Evolutionary conservation across 306 rosid species (phyloP).

Genomic region (Senna tora): DNA sequence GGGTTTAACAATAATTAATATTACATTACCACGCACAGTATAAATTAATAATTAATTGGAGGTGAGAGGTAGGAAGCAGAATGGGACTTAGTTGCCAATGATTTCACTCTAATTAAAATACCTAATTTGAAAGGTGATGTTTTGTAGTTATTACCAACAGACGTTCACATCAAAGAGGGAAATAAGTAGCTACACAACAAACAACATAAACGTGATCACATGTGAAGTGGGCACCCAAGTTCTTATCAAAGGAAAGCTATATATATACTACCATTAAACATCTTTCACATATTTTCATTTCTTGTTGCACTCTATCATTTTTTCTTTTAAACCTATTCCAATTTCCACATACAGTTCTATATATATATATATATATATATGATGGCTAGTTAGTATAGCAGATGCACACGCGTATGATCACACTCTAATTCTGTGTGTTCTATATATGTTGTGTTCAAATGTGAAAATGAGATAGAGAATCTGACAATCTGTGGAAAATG

Average conservation of each 20-base stretch:
- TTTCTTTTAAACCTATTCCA: not conserved
- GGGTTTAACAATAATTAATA: too few species aligned
- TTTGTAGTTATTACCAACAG: constrained; percentile 18
- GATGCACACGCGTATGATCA: not conserved
- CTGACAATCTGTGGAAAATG: constrained; percentile 19
- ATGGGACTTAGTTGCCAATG: constrained; percentile 11
- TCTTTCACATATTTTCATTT: too few species aligned
- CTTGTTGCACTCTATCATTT: not conserved
- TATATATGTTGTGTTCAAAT: constrained; percentile 11
- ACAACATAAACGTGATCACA: constrained; percentile 31
- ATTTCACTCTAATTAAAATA: not conserved
- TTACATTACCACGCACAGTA: too few species aligned
- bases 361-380: too few species aligned
- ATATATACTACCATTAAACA: too few species aligned
- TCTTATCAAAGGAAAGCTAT: not conserved
- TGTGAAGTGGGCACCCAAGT: constrained; percentile 4
- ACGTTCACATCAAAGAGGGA: not conserved
- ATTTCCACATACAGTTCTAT: too few species aligned
- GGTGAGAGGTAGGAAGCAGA: too few species aligned
- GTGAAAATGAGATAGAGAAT: constrained; percentile 31
- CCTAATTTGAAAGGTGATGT: constrained; percentile 30
- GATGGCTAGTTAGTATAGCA: too few species aligned
- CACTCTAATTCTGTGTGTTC: not conserved
- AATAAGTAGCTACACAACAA: not conserved
- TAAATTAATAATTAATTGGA: too few species aligned